Evolutionary conservation across 345 rosid genomes (phyloP).

Genomic region (Gynandropsis gynandra): DNA sequence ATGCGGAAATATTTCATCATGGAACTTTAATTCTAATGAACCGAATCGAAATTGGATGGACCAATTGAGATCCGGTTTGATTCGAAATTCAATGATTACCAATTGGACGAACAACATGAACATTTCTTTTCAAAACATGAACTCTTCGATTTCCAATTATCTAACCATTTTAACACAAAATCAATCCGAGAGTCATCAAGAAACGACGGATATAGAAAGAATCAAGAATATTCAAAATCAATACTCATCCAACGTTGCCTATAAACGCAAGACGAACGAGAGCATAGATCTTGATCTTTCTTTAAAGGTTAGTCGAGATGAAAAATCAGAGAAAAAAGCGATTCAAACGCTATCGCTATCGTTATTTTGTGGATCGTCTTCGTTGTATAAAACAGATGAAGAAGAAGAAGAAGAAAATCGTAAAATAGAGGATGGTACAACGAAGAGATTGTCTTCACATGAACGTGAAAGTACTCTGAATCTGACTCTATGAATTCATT

Average conservation of each 20-base stretch:
- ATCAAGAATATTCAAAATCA: conserved; percentile 21
- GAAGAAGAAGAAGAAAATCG: too few relatives aligned
- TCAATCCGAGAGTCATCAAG: conserved; percentile 5
- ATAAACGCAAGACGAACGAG: conserved; percentile 37
- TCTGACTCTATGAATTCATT: conserved; percentile 82
- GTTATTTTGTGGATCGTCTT: conserved; percentile 35
- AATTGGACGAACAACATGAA: conserved; percentile 16
- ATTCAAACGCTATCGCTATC: conserved; percentile 48
- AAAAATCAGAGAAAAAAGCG: conserved; percentile 25
- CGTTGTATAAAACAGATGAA: conserved; percentile 30
- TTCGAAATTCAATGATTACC: conserved; percentile 26
- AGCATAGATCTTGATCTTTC: conserved; percentile 45
- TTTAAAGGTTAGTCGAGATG: conserved; percentile 28
- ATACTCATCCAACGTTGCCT: too few relatives aligned
- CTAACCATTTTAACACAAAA: conserved; percentile 17
- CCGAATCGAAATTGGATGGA: conserved; percentile 34
- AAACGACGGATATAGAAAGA: conserved; percentile 9
- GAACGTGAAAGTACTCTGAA: conserved; percentile 60
- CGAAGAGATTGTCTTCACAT: too few relatives aligned
- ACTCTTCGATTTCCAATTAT: conserved; percentile 21
- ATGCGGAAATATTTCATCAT: conserved; percentile 43
- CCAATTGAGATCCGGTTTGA: conserved; percentile 29
- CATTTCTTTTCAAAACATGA: conserved; percentile 22
- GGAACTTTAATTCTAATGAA: conserved; percentile 43
- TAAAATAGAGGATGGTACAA: conserved; percentile 19